phyloP scores from a whole-genome alignment of 2,329 filamentous ascomycete genomes.

The Paradendryphiella salina region DNA sequence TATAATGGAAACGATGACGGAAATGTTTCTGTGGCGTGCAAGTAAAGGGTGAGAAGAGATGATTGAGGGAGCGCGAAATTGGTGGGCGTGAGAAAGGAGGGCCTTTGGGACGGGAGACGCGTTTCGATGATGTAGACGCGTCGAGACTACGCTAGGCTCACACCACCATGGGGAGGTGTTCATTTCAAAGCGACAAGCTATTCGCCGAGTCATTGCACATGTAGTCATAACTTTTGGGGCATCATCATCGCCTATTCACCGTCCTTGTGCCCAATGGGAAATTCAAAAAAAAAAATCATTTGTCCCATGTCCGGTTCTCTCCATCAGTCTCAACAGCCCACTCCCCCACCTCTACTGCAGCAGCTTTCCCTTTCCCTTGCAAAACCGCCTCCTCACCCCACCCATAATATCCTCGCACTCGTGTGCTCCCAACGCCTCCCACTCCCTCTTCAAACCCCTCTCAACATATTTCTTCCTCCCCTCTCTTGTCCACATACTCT shows the following conservation, averaged over 20 bases:
- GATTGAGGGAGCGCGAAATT: background rate
- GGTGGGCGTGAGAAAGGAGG: background rate
- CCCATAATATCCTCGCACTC: conserved; percentile 10
- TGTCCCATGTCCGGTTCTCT: background rate
- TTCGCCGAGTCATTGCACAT: too few relatives aligned
- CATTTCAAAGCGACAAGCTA: too few relatives aligned
- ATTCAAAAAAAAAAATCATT: too few relatives aligned
- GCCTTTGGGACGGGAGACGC: conserved; percentile 4
- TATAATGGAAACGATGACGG: too few relatives aligned
- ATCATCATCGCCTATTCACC: too few relatives aligned
- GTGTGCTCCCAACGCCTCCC: conserved; percentile 4
- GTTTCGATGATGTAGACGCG: conserved; percentile 17
- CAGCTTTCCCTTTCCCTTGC: background rate
- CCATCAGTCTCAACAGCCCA: background rate
- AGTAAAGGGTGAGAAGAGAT: background rate
- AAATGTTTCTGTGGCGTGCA: background rate
- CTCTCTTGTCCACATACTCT: conserved; percentile 26
- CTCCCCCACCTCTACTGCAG: background rate
- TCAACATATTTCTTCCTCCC: conserved; percentile 24
- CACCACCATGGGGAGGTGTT: too few relatives aligned
- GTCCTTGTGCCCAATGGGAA: too few relatives aligned
- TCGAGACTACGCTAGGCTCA: conserved; percentile 6
- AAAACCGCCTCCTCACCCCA: conserved; percentile 3
- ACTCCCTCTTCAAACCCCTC: conserved; percentile 22
- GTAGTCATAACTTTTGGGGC: too few relatives aligned